Conservation (phyloP, 2,329 filamentous ascomycete species). For the Botrytis hyacinthi region DNA sequence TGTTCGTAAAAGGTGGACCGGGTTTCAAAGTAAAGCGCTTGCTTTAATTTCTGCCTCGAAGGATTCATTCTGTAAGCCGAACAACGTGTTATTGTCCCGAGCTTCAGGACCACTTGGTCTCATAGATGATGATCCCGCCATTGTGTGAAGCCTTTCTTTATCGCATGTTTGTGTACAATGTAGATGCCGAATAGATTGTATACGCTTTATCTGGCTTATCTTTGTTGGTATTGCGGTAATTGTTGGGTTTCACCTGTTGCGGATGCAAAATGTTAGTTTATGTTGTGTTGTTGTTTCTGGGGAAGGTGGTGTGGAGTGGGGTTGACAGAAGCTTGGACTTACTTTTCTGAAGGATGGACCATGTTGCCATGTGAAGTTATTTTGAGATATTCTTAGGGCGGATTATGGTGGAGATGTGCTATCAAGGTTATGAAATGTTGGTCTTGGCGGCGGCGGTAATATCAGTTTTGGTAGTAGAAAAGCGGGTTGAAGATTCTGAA, state of each 20-base stretch:
- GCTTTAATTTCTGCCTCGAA: background rate
- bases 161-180: background rate
- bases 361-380: slow-evolving; percentile 14
- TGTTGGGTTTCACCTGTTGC: background rate
- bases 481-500: background rate
- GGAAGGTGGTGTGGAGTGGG: slow-evolving; percentile 2
- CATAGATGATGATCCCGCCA: background rate
- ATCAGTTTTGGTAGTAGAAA: background rate
- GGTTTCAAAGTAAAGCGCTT: background rate
- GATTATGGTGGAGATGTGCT: background rate
- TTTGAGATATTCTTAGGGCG: background rate
- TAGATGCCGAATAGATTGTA: background rate
- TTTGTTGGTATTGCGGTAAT: background rate
- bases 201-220: background rate
- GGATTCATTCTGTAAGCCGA: background rate
- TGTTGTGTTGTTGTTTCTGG: background rate
- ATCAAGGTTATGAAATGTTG: background rate
- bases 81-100: background rate
- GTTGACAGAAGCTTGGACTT: slow-evolving; percentile 14
- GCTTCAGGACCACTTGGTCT: background rate
- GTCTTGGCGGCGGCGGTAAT: background rate
- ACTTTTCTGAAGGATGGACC: background rate
- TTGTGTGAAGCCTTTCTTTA: background rate
- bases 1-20: background rate
- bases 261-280: background rate